Percentiles rank a stretch among this genome's conserved stretches.
These are phyloP conservation scores for Trichophyton schoenleinii DNA, from an alignment of 2,329 filamentous ascomycete genomes.

Conservation along the genomic window DNA sequence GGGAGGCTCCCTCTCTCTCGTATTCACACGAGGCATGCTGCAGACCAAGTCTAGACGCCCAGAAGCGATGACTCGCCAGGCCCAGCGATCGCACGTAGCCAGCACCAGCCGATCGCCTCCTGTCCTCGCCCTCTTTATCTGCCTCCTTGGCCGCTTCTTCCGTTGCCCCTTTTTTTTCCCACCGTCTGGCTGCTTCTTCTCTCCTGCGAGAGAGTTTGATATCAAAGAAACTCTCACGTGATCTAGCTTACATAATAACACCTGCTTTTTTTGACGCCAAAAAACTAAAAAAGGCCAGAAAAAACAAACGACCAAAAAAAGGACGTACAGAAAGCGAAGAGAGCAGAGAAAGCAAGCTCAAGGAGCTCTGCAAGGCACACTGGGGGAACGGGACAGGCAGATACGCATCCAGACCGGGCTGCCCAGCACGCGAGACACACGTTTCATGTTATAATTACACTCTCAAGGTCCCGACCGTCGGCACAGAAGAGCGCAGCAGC, in stretches of 20 bases:
- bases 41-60: background rate
- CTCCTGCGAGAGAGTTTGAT: background rate
- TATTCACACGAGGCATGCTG: background rate
- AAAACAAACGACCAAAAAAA: no score
- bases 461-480: background rate
- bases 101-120: background rate
- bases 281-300: background rate
- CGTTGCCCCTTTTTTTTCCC: background rate
- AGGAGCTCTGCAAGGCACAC: constrained; percentile 3
- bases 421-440: background rate
- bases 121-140: background rate
- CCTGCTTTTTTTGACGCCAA: background rate
- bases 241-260: background rate
- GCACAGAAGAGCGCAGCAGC: background rate
- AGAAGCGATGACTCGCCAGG: background rate
- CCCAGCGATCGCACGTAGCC: background rate
- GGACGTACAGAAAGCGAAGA: no score
- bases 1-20: background rate
- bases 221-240: background rate
- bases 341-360: background rate
- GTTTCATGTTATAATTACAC: constrained; percentile 3
- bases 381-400: background rate
- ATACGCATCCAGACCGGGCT: background rate
- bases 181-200: background rate
- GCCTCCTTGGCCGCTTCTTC: background rate